Evolutionary conservation across 345 rosid species (phyloP).

Genomic region (Sapria himalayana): DNA sequence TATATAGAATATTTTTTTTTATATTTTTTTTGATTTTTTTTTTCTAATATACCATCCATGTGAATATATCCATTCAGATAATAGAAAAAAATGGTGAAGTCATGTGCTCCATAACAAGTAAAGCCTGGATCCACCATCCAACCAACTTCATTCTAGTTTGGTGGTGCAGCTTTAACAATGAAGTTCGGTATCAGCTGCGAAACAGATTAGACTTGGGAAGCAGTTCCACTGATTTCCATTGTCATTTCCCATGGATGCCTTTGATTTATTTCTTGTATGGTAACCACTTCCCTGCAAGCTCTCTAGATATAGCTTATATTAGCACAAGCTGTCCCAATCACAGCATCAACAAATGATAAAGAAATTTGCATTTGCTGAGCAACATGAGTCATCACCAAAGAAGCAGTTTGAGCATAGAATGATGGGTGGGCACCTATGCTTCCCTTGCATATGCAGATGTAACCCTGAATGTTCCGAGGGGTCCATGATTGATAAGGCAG

Average conservation of each 20-base stretch:
- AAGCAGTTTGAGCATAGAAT: neutral
- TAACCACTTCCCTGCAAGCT: conserved; percentile 6
- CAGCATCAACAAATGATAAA: conserved; percentile 8
- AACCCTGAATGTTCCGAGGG: too few relatives aligned
- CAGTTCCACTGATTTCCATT: conserved; percentile 5
- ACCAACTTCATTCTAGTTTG: too few relatives aligned
- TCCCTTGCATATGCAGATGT: conserved; percentile 1
- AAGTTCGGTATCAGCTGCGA: conserved; percentile 4
- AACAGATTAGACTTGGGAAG: conserved; percentile 6
- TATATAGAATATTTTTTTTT: too few relatives aligned
- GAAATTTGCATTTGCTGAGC: conserved; percentile 7
- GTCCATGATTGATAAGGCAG: too few relatives aligned
- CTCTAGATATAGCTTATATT: conserved; percentile 8
- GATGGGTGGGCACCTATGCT: neutral
- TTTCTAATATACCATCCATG: too few relatives aligned
- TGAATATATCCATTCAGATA: too few relatives aligned
- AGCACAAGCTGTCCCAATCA: conserved; percentile 8
- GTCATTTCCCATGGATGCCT: conserved; percentile 8
- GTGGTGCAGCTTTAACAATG: conserved; percentile 7
- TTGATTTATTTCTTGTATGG: conserved; percentile 4
- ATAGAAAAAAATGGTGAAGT: too few relatives aligned
- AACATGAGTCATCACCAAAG: too few relatives aligned
- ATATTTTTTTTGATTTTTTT: too few relatives aligned
- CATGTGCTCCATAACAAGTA: too few relatives aligned
- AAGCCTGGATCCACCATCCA: too few relatives aligned